Percentiles rank a stretch among this genome's conserved stretches.
Evolutionary conservation across 768 basidiomycete species (phyloP).

Genomic region (Myochromella boudieri): DNA sequence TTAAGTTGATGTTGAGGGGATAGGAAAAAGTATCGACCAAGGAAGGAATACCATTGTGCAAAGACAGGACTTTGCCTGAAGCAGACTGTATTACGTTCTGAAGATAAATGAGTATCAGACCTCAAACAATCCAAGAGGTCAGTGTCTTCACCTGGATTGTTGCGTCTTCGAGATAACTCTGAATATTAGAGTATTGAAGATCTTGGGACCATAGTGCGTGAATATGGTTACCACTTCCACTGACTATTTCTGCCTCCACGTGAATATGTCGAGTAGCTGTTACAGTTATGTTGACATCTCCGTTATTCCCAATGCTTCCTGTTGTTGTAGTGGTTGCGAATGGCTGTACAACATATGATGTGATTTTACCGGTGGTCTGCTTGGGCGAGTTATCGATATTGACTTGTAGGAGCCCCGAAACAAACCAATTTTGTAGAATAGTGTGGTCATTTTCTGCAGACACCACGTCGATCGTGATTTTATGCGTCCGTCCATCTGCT

Average conservation of each 20-base stretch:
- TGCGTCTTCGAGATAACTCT: slow-evolving; percentile 54
- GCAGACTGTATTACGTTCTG: slow-evolving; percentile 40
- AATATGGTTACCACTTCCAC: slow-evolving; percentile 58
- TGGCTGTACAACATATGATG: slow-evolving; percentile 52
- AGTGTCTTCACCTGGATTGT: slow-evolving; percentile 31
- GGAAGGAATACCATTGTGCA: slow-evolving; percentile 39
- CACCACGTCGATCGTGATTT: slow-evolving; percentile 68
- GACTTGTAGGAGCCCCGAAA: slow-evolving; percentile 71
- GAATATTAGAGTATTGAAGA: slow-evolving; percentile 59
- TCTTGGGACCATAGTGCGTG: slow-evolving; percentile 63
- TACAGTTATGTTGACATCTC: slow-evolving; percentile 64
- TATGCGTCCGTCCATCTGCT: slow-evolving; percentile 65
- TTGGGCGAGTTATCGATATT: slow-evolving; percentile 58
- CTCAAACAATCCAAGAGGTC: neutral
- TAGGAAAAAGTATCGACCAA: slow-evolving; percentile 44
- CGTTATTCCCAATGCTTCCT: slow-evolving; percentile 40
- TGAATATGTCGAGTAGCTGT: slow-evolving; percentile 54
- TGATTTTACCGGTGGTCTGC: slow-evolving; percentile 71
- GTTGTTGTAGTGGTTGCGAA: slow-evolving; percentile 53
- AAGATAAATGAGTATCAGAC: slow-evolving; percentile 5
- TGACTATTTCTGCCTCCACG: slow-evolving; percentile 60
- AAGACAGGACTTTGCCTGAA: slow-evolving; percentile 35
- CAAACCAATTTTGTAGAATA: slow-evolving; percentile 75
- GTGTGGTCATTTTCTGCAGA: slow-evolving; percentile 65
- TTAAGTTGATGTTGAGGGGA: slow-evolving; percentile 46